These are phyloP conservation scores for Acanthamoeba castellanii DNA, from an alignment of 208 protist genomes.

Conservation along the genomic window DNA sequence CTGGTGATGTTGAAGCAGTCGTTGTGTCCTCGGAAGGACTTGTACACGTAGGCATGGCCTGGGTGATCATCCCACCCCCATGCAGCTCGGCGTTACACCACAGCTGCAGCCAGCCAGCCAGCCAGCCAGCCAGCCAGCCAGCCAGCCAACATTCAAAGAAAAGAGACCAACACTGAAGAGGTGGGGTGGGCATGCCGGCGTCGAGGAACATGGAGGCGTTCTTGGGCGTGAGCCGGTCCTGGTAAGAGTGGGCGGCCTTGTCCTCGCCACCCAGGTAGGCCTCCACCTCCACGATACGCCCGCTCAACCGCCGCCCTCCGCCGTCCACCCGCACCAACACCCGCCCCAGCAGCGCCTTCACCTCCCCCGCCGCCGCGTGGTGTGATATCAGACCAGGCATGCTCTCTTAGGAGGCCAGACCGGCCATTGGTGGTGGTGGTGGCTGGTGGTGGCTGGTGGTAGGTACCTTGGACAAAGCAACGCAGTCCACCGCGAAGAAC, in stretches of 20 bases:
- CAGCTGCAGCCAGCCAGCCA: no score
- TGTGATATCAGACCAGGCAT: no score
- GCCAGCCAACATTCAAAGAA: not conserved
- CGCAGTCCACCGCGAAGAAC: no score
- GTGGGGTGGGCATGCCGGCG: not conserved
- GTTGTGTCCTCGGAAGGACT: slow-evolving; percentile 1
- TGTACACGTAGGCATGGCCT: slow-evolving; percentile 47
- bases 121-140: no score
- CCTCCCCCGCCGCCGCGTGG: no score
- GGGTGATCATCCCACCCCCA: not conserved
- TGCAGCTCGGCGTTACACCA: not conserved
- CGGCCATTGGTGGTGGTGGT: no score
- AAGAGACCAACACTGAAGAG: not conserved
- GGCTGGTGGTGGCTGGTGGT: no score
- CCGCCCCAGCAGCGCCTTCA: slow-evolving; percentile 10
- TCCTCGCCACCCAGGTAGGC: slow-evolving; percentile 60
- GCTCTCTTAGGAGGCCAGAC: no score
- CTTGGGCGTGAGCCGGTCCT: not conserved
- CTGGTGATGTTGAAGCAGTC: slow-evolving; percentile 64
- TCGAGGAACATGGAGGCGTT: slow-evolving; percentile 21
- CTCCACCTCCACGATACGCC: slow-evolving; percentile 52
- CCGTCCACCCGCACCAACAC: not conserved
- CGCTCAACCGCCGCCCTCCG: not conserved
- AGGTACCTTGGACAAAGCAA: no score
- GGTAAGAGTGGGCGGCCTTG: slow-evolving; percentile 50